Conservation (phyloP, 371 early-diverging fungal genomes). For the Zopfochytrium polystomum region DNA sequence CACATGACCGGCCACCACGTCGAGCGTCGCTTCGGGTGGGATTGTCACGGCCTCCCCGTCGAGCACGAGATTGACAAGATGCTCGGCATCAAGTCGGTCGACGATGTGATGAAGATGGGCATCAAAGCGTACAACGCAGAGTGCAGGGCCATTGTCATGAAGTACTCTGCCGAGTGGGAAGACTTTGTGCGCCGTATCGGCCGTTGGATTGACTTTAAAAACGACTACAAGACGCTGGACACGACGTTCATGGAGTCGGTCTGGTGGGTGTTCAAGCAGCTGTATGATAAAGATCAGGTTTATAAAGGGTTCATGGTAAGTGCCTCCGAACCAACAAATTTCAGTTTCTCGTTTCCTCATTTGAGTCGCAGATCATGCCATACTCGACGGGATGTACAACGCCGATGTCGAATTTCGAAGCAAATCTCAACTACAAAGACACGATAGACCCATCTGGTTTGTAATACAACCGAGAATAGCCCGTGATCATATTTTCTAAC, state of each 20-base stretch:
- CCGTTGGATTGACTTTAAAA: constrained; percentile 80
- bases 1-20: constrained; percentile 97
- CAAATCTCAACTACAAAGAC: constrained; percentile 98
- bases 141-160: constrained; percentile 98
- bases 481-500: neutral
- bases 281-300: too few relatives aligned
- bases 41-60: too few relatives aligned
- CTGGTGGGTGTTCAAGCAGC: too few relatives aligned
- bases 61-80: constrained; percentile 99
- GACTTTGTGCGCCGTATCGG: constrained; percentile 96
- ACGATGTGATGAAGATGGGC: constrained; percentile 96
- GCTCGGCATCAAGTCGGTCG: too few relatives aligned
- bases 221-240: too few relatives aligned
- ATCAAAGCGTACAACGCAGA: constrained; percentile 98
- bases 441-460: constrained; percentile 95
- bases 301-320: too few relatives aligned
- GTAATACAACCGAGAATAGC: constrained; percentile 62
- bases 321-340: too few relatives aligned
- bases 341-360: constrained; percentile 3
- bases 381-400: constrained; percentile 97
- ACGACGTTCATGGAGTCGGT: neutral
- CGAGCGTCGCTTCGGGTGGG: too few relatives aligned
- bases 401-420: too few relatives aligned
- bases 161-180: constrained; percentile 97
- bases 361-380: constrained; percentile 84